phyloP scores from a whole-genome alignment of 129 eudicot species.

The Lonicera japonica region DNA sequence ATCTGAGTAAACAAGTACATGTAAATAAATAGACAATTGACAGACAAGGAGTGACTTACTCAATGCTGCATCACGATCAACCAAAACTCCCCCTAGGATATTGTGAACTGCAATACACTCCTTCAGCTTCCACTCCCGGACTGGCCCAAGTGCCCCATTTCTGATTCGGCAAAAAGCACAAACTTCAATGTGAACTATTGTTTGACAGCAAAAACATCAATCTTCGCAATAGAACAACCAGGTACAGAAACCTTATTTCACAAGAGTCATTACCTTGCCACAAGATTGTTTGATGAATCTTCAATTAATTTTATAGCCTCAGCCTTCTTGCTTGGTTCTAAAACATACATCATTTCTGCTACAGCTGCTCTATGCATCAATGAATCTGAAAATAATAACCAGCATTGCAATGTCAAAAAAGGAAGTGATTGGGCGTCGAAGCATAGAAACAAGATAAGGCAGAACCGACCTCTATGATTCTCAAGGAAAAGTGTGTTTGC shows the following conservation, averaged over 20 bases:
- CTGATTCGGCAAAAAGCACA: constrained; percentile 19
- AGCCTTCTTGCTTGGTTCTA: constrained; percentile 74
- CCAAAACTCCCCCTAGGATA: constrained; percentile 37
- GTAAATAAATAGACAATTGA: too few species aligned
- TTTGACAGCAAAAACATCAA: neutral
- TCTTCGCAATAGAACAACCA: neutral
- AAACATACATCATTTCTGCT: constrained; percentile 72
- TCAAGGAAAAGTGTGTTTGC: constrained; percentile 65
- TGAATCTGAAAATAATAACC: constrained; percentile 52
- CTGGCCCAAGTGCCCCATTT: constrained; percentile 43
- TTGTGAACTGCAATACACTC: constrained; percentile 84
- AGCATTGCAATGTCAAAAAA: constrained; percentile 6
- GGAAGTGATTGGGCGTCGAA: constrained; percentile 1
- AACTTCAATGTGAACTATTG: neutral
- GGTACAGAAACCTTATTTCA: neutral
- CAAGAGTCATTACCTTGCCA: constrained; percentile 35
- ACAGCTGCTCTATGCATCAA: constrained; percentile 94
- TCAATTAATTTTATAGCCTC: constrained; percentile 71
- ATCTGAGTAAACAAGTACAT: neutral
- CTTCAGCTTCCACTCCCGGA: constrained; percentile 54
- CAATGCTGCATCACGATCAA: constrained; percentile 67
- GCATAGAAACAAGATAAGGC: constrained; percentile 5
- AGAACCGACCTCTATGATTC: constrained; percentile 63
- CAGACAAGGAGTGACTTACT: constrained; percentile 36
- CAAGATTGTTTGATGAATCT: constrained; percentile 48